These are phyloP conservation scores for Cornus florida DNA, from an alignment of 148 eudicot species.

Conservation along the genomic window DNA sequence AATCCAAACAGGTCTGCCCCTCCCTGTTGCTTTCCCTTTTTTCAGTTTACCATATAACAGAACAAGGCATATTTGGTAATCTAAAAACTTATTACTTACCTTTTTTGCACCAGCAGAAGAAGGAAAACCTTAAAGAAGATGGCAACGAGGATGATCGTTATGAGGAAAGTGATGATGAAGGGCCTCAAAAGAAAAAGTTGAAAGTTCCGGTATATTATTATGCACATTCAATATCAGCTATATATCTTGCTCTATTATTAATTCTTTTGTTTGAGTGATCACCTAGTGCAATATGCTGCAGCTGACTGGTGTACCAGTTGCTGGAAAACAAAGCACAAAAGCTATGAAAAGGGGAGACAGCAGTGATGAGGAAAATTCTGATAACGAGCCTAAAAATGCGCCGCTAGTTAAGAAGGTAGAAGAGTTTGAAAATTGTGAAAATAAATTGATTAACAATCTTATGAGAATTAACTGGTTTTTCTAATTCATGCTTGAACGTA, in stretches of 20 bases:
- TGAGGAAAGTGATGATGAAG: conserved; percentile 45
- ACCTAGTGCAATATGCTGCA: no score
- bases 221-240: background rate
- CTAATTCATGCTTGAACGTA: no score
- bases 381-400: conserved; percentile 31
- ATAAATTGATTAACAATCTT: no score
- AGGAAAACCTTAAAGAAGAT: conserved; percentile 11
- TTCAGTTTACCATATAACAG: background rate
- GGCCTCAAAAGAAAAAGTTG: conserved; percentile 28
- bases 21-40: background rate
- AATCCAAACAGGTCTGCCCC: background rate
- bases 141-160: conserved; percentile 36
- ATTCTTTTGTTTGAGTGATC: no score
- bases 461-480: no score
- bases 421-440: conserved; percentile 17
- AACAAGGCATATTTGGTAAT: background rate
- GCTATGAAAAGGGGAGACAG: conserved; percentile 26
- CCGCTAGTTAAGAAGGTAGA: background rate
- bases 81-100: background rate
- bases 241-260: no score
- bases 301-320: no score
- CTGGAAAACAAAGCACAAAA: no score
- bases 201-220: conserved; percentile 17
- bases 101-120: background rate
- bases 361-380: conserved; percentile 41